Percentiles rank a stretch among this genome's conserved stretches.
These are phyloP conservation scores for Leptomonas pyrrhocoris DNA, from an alignment of 208 protist species.

Conservation along the genomic window DNA sequence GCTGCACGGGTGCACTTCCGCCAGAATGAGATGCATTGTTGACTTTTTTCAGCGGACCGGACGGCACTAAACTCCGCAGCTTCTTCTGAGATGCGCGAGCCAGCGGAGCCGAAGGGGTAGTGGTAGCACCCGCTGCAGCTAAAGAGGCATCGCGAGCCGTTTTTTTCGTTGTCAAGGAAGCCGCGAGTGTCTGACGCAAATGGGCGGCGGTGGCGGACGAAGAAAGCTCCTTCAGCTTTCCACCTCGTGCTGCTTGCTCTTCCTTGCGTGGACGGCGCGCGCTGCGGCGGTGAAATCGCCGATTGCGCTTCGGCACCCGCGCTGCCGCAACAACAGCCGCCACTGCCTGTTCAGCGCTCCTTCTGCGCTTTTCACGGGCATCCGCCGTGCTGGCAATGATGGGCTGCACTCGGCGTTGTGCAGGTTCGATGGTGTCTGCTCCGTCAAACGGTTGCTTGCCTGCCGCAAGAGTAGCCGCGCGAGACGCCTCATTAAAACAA, in stretches of 20 bases:
- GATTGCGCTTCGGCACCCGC: constrained; percentile 19
- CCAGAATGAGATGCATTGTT: not conserved
- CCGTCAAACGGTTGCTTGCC: not conserved
- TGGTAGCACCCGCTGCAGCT: not conserved
- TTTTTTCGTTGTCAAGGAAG: not conserved
- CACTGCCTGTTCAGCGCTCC: not conserved
- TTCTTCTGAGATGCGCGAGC: constrained; percentile 15
- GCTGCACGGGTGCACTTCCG: not conserved
- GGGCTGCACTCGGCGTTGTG: no score
- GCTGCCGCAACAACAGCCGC: constrained; percentile 10
- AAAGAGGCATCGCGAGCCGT: not conserved
- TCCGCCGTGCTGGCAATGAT: not conserved
- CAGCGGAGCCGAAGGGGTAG: not conserved
- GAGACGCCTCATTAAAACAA: constrained; percentile 11
- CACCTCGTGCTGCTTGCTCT: not conserved
- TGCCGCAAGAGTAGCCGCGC: constrained; percentile 5
- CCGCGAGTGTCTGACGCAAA: not conserved
- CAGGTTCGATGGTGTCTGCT: no score
- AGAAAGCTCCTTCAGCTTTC: not conserved
- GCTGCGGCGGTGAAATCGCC: constrained; percentile 14
- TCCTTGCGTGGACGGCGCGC: constrained; percentile 12
- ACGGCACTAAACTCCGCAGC: constrained; percentile 22
- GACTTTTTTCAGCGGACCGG: constrained; percentile 19
- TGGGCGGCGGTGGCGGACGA: not conserved
- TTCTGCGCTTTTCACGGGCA: not conserved